phyloP scores from a whole-genome alignment of 345 rosid species.

The Nasturtium officinale region DNA sequence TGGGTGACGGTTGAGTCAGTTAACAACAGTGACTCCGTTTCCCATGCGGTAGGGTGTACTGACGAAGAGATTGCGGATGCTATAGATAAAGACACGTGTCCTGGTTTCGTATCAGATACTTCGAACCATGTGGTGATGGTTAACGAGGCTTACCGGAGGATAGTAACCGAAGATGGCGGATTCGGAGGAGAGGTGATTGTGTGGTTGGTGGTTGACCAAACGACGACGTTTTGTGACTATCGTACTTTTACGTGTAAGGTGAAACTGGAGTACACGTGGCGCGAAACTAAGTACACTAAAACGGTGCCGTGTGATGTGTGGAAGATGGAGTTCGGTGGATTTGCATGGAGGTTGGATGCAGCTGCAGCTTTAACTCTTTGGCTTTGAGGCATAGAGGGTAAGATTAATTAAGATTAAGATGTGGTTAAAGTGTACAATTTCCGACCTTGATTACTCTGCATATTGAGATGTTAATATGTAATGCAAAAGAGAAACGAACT shows the following conservation, averaged over 20 bases:
- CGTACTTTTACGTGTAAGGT: constrained; percentile 51
- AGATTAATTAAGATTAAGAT: constrained; percentile 17
- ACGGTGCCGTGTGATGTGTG: constrained; percentile 64
- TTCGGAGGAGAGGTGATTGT: constrained; percentile 37
- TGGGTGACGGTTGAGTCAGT: constrained; percentile 59
- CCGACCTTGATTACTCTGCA: constrained; percentile 14
- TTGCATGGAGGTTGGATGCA: constrained; percentile 70
- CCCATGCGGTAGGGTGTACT: constrained; percentile 40
- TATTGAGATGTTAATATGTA: constrained; percentile 22
- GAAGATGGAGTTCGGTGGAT: constrained; percentile 60
- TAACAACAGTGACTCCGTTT: constrained; percentile 39
- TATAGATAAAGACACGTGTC: constrained; percentile 50
- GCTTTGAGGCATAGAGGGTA: constrained; percentile 34
- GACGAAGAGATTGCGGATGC: constrained; percentile 44
- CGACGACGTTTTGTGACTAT: constrained; percentile 30
- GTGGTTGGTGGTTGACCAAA: constrained; percentile 44
- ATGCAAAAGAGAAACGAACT: background rate
- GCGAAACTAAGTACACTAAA: constrained; percentile 28
- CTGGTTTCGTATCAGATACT: constrained; percentile 56
- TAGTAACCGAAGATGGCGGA: constrained; percentile 37
- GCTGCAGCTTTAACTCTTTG: constrained; percentile 57
- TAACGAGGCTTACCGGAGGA: constrained; percentile 52
- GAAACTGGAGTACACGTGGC: constrained; percentile 48
- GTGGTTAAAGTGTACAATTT: constrained; percentile 20
- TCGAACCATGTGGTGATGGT: constrained; percentile 50